These are phyloP conservation scores for Musa troglodytarum DNA, from an alignment of 176 grass and related monocot species.

Conservation along the genomic window DNA sequence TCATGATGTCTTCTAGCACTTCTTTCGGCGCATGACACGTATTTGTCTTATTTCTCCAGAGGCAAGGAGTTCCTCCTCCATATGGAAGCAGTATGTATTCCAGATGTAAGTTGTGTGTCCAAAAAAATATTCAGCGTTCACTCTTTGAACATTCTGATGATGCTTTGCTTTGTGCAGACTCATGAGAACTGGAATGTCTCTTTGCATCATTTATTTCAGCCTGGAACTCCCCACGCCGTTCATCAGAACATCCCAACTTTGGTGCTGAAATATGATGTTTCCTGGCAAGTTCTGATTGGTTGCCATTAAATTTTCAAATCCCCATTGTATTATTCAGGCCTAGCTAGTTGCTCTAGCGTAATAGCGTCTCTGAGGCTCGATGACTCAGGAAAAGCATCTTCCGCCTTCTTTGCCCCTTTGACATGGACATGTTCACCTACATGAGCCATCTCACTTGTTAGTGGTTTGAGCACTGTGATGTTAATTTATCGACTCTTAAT, in stretches of 20 bases:
- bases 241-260: neutral
- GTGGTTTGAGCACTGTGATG: neutral
- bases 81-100: constrained; percentile 23
- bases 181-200: neutral
- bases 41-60: constrained; percentile 22
- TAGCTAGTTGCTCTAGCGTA: neutral
- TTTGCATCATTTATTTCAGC: neutral
- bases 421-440: neutral
- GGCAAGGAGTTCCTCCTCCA: constrained; percentile 28
- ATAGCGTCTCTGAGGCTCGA: too few relatives aligned
- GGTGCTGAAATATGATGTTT: neutral
- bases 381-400: neutral
- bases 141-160: neutral
- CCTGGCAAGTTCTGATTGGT: neutral
- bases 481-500: too few relatives aligned
- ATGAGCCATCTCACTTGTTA: neutral
- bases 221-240: neutral
- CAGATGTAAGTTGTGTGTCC: constrained; percentile 27
- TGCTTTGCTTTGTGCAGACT: neutral
- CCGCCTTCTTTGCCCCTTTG: neutral
- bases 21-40: neutral
- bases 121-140: neutral
- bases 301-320: neutral
- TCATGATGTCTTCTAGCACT: neutral
- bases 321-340: neutral